Conservation (phyloP, 2,329 filamentous ascomycete genomes). For the Mollisiaceae sp. region DNA sequence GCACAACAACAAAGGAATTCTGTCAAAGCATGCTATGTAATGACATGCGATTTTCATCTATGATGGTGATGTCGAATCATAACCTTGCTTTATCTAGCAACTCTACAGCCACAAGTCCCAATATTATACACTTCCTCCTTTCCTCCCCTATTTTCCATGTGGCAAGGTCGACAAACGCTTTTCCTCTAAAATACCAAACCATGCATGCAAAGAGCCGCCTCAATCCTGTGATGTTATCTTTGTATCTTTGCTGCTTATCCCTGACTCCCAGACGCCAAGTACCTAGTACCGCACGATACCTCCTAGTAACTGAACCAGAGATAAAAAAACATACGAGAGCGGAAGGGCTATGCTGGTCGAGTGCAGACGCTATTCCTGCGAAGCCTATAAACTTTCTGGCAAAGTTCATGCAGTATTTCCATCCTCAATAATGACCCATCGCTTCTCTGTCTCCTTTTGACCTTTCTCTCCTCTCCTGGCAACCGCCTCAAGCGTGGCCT, state of each 20-base stretch:
- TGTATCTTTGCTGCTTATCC: not conserved
- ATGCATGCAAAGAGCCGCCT: not conserved
- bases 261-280: not conserved
- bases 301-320: not conserved
- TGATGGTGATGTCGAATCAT: slow-evolving; percentile 4
- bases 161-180: not conserved
- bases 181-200: too few relatives aligned
- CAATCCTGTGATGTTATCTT: not conserved
- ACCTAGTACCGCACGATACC: not conserved
- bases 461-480: slow-evolving; percentile 62
- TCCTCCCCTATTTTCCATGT: not conserved
- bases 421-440: slow-evolving; percentile 32
- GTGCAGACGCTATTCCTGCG: too few relatives aligned
- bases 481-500: slow-evolving; percentile 68
- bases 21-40: not conserved
- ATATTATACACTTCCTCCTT: not conserved
- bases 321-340: not conserved
- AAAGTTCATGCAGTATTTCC: not conserved
- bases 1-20: too few relatives aligned
- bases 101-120: not conserved
- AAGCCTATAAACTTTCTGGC: too few relatives aligned
- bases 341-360: not conserved
- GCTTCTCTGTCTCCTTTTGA: slow-evolving; percentile 49
- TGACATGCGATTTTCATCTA: slow-evolving; percentile 2
- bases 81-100: slow-evolving; percentile 1